Evolutionary conservation across 2,329 filamentous ascomycete species (phyloP).

Genomic region (Colletotrichum magnum): DNA sequence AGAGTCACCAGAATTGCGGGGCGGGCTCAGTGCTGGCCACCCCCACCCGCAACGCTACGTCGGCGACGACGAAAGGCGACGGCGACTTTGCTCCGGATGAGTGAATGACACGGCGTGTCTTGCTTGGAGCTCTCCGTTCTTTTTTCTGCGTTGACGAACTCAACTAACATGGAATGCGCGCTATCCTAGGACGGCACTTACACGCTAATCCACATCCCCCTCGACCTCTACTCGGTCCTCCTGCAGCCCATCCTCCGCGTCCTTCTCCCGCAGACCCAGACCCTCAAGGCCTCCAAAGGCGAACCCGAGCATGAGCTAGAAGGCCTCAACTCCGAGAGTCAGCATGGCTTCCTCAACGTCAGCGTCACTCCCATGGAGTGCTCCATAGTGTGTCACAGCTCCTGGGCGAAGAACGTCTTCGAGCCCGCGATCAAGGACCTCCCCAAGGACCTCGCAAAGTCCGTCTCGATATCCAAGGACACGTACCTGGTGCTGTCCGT

Average conservation of each 20-base stretch:
- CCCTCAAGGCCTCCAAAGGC: slow-evolving; percentile 52
- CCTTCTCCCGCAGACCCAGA: slow-evolving; percentile 76
- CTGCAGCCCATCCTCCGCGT: slow-evolving; percentile 90
- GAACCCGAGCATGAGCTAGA: slow-evolving; percentile 57
- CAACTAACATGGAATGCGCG: slow-evolving; percentile 25
- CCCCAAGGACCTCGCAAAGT: slow-evolving; percentile 63
- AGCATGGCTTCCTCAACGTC: slow-evolving; percentile 91
- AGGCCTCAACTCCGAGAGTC: slow-evolving; percentile 65
- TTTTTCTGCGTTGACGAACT: slow-evolving; percentile 10
- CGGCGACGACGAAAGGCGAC: slow-evolving; percentile 6
- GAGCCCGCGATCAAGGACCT: slow-evolving; percentile 75
- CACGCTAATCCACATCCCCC: slow-evolving; percentile 90
- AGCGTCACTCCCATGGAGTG: slow-evolving; percentile 94
- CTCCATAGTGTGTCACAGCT: slow-evolving; percentile 88
- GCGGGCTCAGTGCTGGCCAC: slow-evolving; percentile 9
- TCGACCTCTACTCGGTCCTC: slow-evolving; percentile 82
- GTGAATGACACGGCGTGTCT: slow-evolving; percentile 24
- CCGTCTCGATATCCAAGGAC: slow-evolving; percentile 83
- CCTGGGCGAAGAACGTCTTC: slow-evolving; percentile 82
- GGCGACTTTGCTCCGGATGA: slow-evolving; percentile 15
- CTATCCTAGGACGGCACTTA: slow-evolving; percentile 83
- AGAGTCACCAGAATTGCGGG: slow-evolving; percentile 35
- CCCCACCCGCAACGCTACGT: slow-evolving; percentile 24
- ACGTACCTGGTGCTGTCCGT: slow-evolving; percentile 92
- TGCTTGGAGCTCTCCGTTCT: not conserved